Evolutionary conservation across 2,329 filamentous ascomycete genomes (phyloP).

Genomic region (Graphiopsis chlorocephala): DNA sequence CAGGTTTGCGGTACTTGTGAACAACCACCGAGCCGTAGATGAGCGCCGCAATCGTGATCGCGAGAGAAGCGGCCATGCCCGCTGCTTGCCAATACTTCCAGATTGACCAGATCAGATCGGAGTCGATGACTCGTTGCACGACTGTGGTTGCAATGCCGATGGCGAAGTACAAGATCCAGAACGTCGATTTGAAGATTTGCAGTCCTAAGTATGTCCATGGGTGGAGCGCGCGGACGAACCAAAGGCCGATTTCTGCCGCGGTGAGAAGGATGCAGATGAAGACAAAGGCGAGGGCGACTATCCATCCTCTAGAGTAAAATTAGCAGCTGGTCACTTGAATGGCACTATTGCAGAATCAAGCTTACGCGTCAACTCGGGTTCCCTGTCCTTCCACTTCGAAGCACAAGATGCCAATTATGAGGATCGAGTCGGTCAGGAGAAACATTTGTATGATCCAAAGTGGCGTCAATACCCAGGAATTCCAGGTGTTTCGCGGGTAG

Average conservation of each 20-base stretch:
- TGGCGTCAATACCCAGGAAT: background rate
- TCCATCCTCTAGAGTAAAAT: slow-evolving; percentile 4
- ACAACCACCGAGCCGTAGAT: slow-evolving; percentile 1
- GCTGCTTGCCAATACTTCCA: slow-evolving; percentile 12
- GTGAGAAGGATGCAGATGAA: slow-evolving; percentile 17
- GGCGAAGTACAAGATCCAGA: slow-evolving; percentile 18
- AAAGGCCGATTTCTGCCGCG: slow-evolving; percentile 21
- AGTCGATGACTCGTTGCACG: slow-evolving; percentile 1
- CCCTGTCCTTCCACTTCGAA: slow-evolving; percentile 14
- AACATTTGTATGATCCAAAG: slow-evolving; percentile 13
- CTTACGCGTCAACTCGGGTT: background rate
- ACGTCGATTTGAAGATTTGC: slow-evolving; percentile 22
- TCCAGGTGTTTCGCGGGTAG: slow-evolving; percentile 10
- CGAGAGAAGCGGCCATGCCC: background rate
- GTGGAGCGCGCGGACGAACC: slow-evolving; percentile 21
- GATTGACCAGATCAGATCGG: background rate
- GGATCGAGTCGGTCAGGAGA: slow-evolving; percentile 4
- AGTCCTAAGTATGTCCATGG: slow-evolving; percentile 22
- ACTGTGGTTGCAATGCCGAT: slow-evolving; percentile 15
- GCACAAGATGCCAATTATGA: background rate
- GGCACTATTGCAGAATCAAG: background rate
- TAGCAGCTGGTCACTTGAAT: background rate
- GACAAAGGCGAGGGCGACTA: slow-evolving; percentile 6
- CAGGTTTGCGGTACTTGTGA: background rate
- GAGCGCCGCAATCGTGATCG: background rate